Evolutionary conservation across 129 eudicot species (phyloP).

Genomic region (Lactuca sativa): DNA sequence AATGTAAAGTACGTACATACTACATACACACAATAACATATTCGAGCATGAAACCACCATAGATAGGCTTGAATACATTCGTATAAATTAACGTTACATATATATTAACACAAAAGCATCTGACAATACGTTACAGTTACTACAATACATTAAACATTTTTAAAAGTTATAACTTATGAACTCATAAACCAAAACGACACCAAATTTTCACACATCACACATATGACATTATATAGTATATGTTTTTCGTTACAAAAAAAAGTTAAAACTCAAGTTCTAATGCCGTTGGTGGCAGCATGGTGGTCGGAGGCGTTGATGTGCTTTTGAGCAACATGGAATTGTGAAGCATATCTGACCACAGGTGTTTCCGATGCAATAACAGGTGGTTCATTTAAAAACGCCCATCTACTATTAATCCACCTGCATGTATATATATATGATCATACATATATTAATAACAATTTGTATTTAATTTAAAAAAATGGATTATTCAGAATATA

Average conservation of each 20-base stretch:
- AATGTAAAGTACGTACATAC: neutral
- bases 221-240: neutral
- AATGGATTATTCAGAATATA: neutral
- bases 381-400: constrained; percentile 82
- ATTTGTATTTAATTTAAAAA: neutral
- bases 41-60: neutral
- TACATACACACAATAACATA: neutral
- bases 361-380: constrained; percentile 53
- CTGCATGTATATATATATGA: constrained; percentile 24
- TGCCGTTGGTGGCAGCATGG: constrained; percentile 5
- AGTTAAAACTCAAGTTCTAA: constrained; percentile 14
- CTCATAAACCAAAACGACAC: constrained; percentile 7
- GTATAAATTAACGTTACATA: neutral
- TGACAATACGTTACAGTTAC: neutral
- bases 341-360: constrained; percentile 46
- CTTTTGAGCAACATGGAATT: constrained; percentile 47
- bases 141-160: neutral
- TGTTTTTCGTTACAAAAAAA: neutral
- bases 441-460: neutral
- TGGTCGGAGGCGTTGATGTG: constrained; percentile 20
- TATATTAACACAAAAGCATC: neutral
- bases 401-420: constrained; percentile 78
- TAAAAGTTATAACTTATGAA: no score
- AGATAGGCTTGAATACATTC: neutral
- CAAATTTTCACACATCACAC: neutral